phyloP scores from a whole-genome alignment of 768 basidiomycete species.

The Tylopilus balloui region DNA sequence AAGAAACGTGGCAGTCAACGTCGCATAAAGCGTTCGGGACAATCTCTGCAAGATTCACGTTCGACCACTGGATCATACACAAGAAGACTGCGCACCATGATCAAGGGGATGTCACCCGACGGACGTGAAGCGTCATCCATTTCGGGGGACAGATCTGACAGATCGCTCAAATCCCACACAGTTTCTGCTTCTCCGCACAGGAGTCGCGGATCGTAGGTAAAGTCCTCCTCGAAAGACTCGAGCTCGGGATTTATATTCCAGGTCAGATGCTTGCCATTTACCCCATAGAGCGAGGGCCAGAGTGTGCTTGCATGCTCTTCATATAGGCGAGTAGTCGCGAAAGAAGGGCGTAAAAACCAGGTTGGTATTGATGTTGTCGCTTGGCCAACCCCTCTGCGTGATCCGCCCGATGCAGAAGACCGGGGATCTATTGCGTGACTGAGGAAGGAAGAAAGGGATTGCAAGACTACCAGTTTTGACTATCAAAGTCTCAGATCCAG shows the following conservation, averaged over 20 bases:
- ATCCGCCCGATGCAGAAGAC: constrained; percentile 15
- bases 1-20: constrained; percentile 77
- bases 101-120: constrained; percentile 17
- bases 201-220: constrained; percentile 23
- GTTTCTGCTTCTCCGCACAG: constrained; percentile 10
- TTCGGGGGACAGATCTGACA: constrained; percentile 24
- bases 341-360: constrained; percentile 65
- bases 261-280: constrained; percentile 17
- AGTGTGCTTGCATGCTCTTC: constrained; percentile 49
- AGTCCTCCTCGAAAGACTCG: constrained; percentile 30
- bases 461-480: constrained; percentile 77
- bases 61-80: constrained; percentile 12
- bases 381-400: constrained; percentile 7
- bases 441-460: constrained; percentile 68
- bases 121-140: constrained; percentile 13
- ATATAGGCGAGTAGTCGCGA: constrained; percentile 49
- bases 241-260: constrained; percentile 26
- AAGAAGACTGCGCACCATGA: constrained; percentile 24
- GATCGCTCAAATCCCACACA: constrained; percentile 34
- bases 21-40: constrained; percentile 69
- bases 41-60: constrained; percentile 47
- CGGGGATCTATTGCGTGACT: constrained; percentile 37
- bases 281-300: constrained; percentile 17
- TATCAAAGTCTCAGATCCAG: constrained; percentile 27
- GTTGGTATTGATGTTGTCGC: constrained; percentile 35